Conservation (phyloP, 305 asterid genomes). For the Stenogyne calaminthoides region DNA sequence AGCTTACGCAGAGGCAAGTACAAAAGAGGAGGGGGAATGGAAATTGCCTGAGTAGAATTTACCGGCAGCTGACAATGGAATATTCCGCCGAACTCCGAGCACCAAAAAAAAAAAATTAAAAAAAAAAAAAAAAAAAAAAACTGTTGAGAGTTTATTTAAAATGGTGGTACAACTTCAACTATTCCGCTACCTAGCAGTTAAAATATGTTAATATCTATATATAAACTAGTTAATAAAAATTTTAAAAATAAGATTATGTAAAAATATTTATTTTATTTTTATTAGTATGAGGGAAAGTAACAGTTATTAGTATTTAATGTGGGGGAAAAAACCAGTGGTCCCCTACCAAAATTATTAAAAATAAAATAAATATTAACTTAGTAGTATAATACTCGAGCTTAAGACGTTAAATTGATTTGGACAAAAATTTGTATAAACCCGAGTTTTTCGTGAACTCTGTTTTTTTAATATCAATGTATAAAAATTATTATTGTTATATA, state of each 20-base stretch:
- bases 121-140: slow-evolving; percentile 25
- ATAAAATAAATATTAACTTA: slow-evolving; percentile 17
- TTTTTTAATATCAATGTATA: no score
- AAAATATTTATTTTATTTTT: slow-evolving; percentile 19
- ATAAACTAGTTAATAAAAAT: slow-evolving; percentile 14
- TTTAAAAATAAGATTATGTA: slow-evolving; percentile 12
- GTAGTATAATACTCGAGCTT: background rate
- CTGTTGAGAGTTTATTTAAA: slow-evolving; percentile 53
- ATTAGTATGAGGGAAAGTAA: slow-evolving; percentile 33
- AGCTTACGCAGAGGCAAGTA: slow-evolving; percentile 32
- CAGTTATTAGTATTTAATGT: slow-evolving; percentile 33
- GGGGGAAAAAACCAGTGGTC: slow-evolving; percentile 22
- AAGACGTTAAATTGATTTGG: background rate
- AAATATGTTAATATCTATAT: slow-evolving; percentile 40
- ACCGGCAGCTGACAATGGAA: slow-evolving; percentile 53
- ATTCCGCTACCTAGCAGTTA: slow-evolving; percentile 42
- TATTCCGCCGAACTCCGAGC: slow-evolving; percentile 42
- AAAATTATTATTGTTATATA: no score
- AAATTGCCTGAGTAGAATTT: slow-evolving; percentile 23
- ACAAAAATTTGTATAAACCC: no score
- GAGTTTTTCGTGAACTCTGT: no score
- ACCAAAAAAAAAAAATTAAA: slow-evolving; percentile 26
- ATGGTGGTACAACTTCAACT: slow-evolving; percentile 53
- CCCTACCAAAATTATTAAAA: background rate
- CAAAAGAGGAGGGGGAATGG: slow-evolving; percentile 19